Percentiles rank a stretch among this genome's conserved stretches.
Conservation (phyloP, 352 stramenopile species). For the Globisporangium alternatum region DNA sequence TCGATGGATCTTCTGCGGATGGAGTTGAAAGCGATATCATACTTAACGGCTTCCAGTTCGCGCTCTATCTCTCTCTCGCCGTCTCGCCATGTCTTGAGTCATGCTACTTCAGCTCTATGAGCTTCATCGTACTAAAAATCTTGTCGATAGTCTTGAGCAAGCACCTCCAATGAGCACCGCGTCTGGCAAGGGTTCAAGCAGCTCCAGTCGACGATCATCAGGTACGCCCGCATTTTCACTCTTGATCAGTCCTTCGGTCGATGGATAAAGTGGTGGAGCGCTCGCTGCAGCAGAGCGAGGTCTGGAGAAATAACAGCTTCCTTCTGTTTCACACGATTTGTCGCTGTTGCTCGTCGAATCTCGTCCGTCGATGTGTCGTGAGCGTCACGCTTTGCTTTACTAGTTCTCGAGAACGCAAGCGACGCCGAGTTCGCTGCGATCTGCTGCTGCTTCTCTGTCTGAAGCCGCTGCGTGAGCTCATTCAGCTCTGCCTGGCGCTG, state of each 20-base stretch:
- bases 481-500: conserved; percentile 43
- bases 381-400: neutral
- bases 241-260: conserved; percentile 13
- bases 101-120: too few relatives aligned
- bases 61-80: too few relatives aligned
- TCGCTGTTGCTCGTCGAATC: conserved; percentile 6
- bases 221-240: neutral
- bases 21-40: too few relatives aligned
- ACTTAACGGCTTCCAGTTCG: too few relatives aligned
- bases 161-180: too few relatives aligned
- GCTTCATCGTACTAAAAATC: too few relatives aligned
- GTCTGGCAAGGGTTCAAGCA: neutral
- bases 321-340: neutral
- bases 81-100: too few relatives aligned
- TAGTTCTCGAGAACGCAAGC: neutral
- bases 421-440: neutral
- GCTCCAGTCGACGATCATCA: neutral
- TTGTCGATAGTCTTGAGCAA: too few relatives aligned
- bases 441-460: conserved; percentile 3
- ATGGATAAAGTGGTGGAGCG: conserved; percentile 18
- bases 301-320: neutral
- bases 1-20: too few relatives aligned
- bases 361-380: neutral
- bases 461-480: conserved; percentile 19
- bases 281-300: conserved; percentile 12